A percentile compares a stretch with the other conserved stretches of the same genome.
Conservation (phyloP, 306 rosid species). For the Vicia faba region DNA sequence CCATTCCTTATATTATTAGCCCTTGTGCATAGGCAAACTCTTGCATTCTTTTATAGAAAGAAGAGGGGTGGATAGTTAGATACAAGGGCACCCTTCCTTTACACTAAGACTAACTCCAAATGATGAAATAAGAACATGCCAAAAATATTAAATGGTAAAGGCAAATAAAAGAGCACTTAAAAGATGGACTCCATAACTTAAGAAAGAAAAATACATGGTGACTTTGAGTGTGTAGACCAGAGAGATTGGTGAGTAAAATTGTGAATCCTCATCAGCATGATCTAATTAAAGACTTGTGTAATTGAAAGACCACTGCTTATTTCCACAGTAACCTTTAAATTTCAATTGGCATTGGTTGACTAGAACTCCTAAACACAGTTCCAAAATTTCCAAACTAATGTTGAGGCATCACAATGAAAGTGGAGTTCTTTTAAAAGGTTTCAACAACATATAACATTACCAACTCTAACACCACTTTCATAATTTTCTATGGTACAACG, state of each 20-base stretch:
- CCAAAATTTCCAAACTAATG: conserved; percentile 18
- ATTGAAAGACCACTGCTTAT: conserved; percentile 3
- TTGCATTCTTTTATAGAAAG: no score
- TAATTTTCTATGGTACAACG: conserved; percentile 37
- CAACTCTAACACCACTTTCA: conserved; percentile 32
- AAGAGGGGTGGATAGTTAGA: no score
- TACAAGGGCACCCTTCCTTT: no score
- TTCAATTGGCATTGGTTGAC: conserved; percentile 16
- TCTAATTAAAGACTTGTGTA: background rate
- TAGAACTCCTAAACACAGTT: conserved; percentile 29
- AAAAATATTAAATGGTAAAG: background rate
- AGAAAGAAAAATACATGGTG: no score
- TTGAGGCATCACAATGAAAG: background rate
- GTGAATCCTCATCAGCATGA: background rate
- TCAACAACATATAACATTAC: conserved; percentile 25
- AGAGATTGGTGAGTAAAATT: no score
- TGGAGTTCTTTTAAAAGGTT: background rate
- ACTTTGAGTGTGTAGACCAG: no score
- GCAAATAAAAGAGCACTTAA: background rate
- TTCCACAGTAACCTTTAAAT: conserved; percentile 11
- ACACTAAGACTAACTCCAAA: background rate
- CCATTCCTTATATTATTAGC: no score
- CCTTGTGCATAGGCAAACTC: no score
- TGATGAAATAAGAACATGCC: background rate
- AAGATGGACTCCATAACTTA: background rate